Evolutionary conservation across 2,329 filamentous ascomycete species (phyloP).

Genomic region (Claviceps lovelessii): DNA sequence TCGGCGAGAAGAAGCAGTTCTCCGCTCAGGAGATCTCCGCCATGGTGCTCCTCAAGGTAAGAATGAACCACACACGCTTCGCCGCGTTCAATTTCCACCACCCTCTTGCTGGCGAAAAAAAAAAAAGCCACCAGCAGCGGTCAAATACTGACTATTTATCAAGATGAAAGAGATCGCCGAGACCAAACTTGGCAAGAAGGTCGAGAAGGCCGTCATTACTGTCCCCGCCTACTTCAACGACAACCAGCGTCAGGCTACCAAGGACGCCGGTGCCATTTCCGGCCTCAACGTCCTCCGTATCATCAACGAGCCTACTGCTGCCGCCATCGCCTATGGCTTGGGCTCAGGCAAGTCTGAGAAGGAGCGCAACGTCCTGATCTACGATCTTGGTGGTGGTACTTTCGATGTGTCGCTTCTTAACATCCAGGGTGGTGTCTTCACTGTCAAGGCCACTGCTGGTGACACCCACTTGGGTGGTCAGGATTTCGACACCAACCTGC

Average conservation of each 20-base stretch:
- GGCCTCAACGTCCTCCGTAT: slow-evolving; percentile 98
- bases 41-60: slow-evolving; percentile 95
- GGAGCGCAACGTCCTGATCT: slow-evolving; percentile 98
- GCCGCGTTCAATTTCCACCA: neutral
- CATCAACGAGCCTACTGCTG: slow-evolving; percentile 98
- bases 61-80: neutral
- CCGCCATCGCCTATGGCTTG: slow-evolving; percentile 96
- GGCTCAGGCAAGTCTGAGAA: slow-evolving; percentile 89
- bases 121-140: neutral
- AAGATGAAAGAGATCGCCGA: slow-evolving; percentile 98
- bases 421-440: slow-evolving; percentile 99
- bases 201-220: slow-evolving; percentile 97
- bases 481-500: slow-evolving; percentile 90
- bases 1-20: slow-evolving; percentile 89
- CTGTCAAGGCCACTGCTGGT: slow-evolving; percentile 94
- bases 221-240: slow-evolving; percentile 99
- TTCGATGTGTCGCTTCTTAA: slow-evolving; percentile 99
- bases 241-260: slow-evolving; percentile 98
- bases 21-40: slow-evolving; percentile 97
- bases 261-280: slow-evolving; percentile 95
- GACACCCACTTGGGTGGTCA: slow-evolving; percentile 93
- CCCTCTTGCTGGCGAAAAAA: neutral
- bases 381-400: slow-evolving; percentile 98
- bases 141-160: slow-evolving; percentile 9
- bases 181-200: slow-evolving; percentile 95